phyloP scores from a whole-genome alignment of 1,284 basidiomycete genomes.

The Acaromyces ingoldii region DNA sequence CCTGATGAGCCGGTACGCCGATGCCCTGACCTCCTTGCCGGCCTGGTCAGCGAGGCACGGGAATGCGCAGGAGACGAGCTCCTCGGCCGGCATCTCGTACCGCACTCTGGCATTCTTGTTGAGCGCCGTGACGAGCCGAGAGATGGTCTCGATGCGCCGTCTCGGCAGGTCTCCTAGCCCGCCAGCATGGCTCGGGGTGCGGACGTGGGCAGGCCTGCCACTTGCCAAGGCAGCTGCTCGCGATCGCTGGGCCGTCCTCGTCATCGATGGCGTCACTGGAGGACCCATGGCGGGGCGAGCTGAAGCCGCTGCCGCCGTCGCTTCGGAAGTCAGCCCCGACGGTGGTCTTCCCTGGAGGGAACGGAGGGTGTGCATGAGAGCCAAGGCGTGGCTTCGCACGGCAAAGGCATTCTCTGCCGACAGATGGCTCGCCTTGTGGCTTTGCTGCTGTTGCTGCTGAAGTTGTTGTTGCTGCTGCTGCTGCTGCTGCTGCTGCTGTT shows the following conservation, averaged over 20 bases:
- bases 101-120: constrained; percentile 70
- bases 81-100: constrained; percentile 67
- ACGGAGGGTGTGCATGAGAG: neutral
- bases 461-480: neutral
- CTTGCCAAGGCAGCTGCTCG: constrained; percentile 20
- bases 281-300: constrained; percentile 8
- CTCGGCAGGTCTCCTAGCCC: constrained; percentile 30
- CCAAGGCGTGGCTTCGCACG: neutral
- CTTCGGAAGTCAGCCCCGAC: neutral
- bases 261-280: constrained; percentile 24
- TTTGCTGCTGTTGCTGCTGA: neutral
- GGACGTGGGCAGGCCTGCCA: constrained; percentile 15
- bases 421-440: neutral
- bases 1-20: constrained; percentile 78
- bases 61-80: constrained; percentile 66
- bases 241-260: constrained; percentile 19
- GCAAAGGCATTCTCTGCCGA: neutral
- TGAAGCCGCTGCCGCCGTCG: neutral
- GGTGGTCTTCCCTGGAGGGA: neutral
- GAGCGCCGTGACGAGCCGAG: constrained; percentile 65
- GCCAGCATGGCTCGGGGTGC: constrained; percentile 31
- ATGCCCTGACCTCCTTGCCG: constrained; percentile 71
- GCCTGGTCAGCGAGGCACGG: constrained; percentile 71
- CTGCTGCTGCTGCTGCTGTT: neutral
- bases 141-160: constrained; percentile 53